Base-by-base conservation (phyloP, 2,329 filamentous ascomycete genomes). In the Myrmaecium sp. region DNA sequence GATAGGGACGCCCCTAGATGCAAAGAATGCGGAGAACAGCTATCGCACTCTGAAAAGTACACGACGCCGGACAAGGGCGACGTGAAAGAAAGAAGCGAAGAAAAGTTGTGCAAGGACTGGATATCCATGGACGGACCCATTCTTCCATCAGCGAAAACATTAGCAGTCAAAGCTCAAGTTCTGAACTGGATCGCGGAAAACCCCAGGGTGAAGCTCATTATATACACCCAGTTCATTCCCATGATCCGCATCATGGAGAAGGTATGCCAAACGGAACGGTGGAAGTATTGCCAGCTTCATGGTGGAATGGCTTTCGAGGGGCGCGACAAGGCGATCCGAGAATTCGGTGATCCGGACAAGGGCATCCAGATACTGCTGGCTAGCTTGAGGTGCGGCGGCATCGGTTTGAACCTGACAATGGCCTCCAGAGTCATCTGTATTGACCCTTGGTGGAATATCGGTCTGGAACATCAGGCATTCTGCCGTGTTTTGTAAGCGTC, bases 401-500 rank as follows among this genome's bases (percentile, higher is more conserved):
- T 54, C 27, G 63, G 65, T 0, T 54, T 75, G 13, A 73, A 75
- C 36, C 48, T 75, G 7, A 70, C 66, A 0, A 62, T 62, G 44
- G 70, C 71, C 0, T 50, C 40, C 4, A 44, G 49, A 4, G 57
- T 62, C 25, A 59, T 66, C 21, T 47, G 54, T 9, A 41, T 66
- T 11, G 60, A 62, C 30, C 54, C 55, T 0, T 61, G 57, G 58
- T 81, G 69, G 68, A 79, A 80, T 14, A n/a, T n/a, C n/a, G n/a
- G n/a, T n/a, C n/a, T n/a, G n/a, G n/a, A 33, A 5, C 19, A 13
- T 21, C 16, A 12, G n/a, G n/a, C 14, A 4, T 61, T 62, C 20
- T 52, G 18, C 11, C 11, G 8, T n/a, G 11, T 20, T 8, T 20
- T 8, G 18, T 8, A 20, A 8, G 11, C 18, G 18, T 8, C n/a